These are phyloP conservation scores for Reutealis trisperma DNA, from an alignment of 345 rosid species.

Conservation along the genomic window DNA sequence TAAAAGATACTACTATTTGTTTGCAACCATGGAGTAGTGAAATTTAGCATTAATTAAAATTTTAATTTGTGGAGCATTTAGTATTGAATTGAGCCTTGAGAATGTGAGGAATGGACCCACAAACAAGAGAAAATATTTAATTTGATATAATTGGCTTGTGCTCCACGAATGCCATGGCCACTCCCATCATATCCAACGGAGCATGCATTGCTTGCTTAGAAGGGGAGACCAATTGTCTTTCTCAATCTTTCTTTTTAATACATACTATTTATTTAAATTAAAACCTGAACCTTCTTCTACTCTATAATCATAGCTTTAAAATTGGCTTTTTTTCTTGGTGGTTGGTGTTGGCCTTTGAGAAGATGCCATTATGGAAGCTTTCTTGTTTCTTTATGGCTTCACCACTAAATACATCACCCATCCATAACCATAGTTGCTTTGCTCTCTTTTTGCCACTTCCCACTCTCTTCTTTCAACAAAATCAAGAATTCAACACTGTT, in stretches of 20 bases:
- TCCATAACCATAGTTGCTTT: background rate
- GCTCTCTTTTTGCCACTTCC: background rate
- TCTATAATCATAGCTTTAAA: slow-evolving; percentile 28
- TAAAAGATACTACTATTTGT: no score
- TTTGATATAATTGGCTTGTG: slow-evolving; percentile 15
- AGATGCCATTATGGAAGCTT: slow-evolving; percentile 20
- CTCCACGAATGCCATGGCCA: slow-evolving; percentile 26
- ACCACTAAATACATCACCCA: background rate
- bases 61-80: no score
- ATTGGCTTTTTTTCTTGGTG: slow-evolving; percentile 10
- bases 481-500: background rate
- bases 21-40: no score
- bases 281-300: slow-evolving; percentile 15
- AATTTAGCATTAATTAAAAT: no score
- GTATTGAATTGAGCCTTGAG: no score
- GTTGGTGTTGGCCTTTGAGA: slow-evolving; percentile 15
- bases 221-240: slow-evolving; percentile 23
- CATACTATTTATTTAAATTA: no score
- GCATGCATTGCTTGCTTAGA: slow-evolving; percentile 4
- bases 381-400: slow-evolving; percentile 12
- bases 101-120: background rate
- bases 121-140: no score
- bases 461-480: background rate
- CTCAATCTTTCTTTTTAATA: background rate
- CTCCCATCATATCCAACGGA: background rate